Percentiles rank a stretch among this genome's conserved stretches.
Evolutionary conservation across 345 rosid species (phyloP).

Genomic region (Camelina hispida): DNA sequence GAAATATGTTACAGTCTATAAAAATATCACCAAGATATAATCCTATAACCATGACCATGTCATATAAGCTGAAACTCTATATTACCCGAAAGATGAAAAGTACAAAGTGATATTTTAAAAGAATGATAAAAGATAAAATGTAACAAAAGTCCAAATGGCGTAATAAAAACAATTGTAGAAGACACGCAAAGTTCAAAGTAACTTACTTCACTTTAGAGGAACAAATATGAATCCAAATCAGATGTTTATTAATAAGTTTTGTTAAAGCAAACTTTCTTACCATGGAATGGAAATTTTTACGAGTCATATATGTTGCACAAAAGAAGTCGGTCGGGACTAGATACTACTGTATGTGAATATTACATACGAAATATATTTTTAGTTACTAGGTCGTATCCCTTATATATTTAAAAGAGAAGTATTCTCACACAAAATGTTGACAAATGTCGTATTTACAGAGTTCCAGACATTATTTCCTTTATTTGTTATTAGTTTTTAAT

Average conservation of each 20-base stretch:
- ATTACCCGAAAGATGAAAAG: constrained; percentile 1
- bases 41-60: too few relatives aligned
- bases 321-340: background rate
- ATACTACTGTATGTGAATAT: too few relatives aligned
- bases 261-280: background rate
- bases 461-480: too few relatives aligned
- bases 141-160: background rate
- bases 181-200: constrained; percentile 34
- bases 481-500: too few relatives aligned
- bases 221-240: constrained; percentile 4
- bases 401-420: too few relatives aligned
- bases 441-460: too few relatives aligned
- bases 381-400: too few relatives aligned
- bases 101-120: background rate
- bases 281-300: background rate
- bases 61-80: too few relatives aligned
- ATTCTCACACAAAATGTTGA: too few relatives aligned
- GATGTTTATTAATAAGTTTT: background rate
- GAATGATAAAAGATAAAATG: background rate
- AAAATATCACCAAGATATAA: too few relatives aligned
- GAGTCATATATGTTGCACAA: background rate
- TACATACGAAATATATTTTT: too few relatives aligned
- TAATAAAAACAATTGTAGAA: constrained; percentile 9
- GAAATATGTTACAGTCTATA: too few relatives aligned
- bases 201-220: constrained; percentile 30